Evolutionary conservation across 768 basidiomycete species (phyloP), one percentile per base, ranked within the genome.

Genomic region (Russula compacta): DNA sequence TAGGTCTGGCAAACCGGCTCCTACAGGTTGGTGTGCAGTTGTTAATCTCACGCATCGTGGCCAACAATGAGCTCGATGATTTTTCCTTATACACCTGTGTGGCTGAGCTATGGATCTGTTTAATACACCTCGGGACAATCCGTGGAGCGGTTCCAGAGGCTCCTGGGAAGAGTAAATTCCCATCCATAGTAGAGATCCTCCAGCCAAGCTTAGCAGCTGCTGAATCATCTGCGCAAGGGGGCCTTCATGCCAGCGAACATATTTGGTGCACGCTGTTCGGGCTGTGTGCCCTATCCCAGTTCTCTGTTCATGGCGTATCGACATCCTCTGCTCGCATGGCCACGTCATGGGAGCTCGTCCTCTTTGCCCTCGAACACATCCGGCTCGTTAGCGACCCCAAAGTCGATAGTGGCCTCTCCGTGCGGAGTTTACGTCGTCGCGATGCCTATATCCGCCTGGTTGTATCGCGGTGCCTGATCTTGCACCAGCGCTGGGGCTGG

Each of bases 401-500:
- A 40, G 60, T 73, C 12, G 82, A 85, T n/a, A 67, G 71, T 38
- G 63, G 55, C 14, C 68, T 79, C 10, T 70, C 77, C 1, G 67
- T 58, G 12, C 69, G 73, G 1, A 75, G 68, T 21, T 67, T 85
- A 4, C 73, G 75, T 56, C 80, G 81, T 58, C 81, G 85, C 17
- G 90, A 94, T 69, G 72, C 77, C 8, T 95, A 94, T 68, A 73
- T 92, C 57, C 80, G 81, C 10, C 72, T 86, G 7, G 74, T 95
- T 56, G 78, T 86, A 36, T 78, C 79, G 0, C 81, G 95, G 14
- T 92, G 90, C 70, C 81, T 88, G 58, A 73, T 83, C n/a, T 72
- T 98, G 47, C 83, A 79, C 68, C 77, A 79, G 33, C 76, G 78
- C n/a, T 97, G 93, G 91, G 70, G 76, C 29, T 98, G 95, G 95